Base-by-base conservation (phyloP, 1,284 basidiomycete species). In the Bjerkandera adusta region DNA sequence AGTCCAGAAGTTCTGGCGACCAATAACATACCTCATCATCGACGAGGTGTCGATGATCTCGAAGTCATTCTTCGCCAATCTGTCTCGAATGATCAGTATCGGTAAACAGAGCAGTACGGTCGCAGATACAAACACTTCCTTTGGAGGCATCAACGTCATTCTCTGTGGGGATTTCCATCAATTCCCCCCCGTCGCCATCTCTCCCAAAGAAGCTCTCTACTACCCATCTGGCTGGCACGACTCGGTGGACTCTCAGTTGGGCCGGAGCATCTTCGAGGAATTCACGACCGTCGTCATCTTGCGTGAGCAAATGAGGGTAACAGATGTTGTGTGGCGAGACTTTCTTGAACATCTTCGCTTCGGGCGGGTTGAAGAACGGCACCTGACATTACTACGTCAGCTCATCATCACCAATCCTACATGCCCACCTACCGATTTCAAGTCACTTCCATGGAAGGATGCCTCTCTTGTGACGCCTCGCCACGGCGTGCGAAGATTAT, bases 91-190 rank as follows among this genome's bases (percentile, higher is more conserved):
- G 36, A 55, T 64, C 32, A 15, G 36, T 5, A 45, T 59, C 27
- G 58, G 40, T 1, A 62, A 57, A 36, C 43, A 39, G 22, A 36
- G 24, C 2, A n/a, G 29, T 8, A n/a, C n/a, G n/a, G n/a, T n/a
- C n/a, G n/a, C n/a, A n/a, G n/a, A 29, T 15, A 5, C 20, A 3
- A 49, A 54, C 13, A 1, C 22, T 4, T 53, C 62, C 5, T 72
- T 71, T 48, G 66, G 67, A 0, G 67, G 68, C 1, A 38, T 72
- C 6, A 71, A 64, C 49, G 57, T 72, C 7, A 65, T 72, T 21
- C 47, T 72, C 0, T 61, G 52, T 46, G 69, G 70, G 0, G 69
- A 72, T 45, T 60, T 68, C 15, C 68, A 72, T 50, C 70, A 72
- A 43, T 71, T 73, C 50, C 68, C 68, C 4, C 69, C 67, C 0